Evolutionary conservation across 1,284 basidiomycete species (phyloP).

Genomic region (Microbotryum lychnidis-dioicae): DNA sequence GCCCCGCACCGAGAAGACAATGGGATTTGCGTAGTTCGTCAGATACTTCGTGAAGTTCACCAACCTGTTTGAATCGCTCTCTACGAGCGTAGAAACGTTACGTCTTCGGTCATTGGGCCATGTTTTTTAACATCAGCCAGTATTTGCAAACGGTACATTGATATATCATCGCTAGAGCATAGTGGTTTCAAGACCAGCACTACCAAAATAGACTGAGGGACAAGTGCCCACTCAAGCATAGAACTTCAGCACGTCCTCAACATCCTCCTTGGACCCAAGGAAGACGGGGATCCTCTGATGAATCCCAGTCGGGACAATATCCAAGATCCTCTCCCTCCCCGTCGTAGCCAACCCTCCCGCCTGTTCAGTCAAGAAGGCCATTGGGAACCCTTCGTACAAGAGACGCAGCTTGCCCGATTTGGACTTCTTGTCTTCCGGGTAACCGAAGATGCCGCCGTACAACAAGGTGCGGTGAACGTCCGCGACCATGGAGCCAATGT

Average conservation of each 20-base stretch:
- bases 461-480: conserved; percentile 93
- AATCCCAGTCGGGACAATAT: conserved; percentile 79
- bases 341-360: conserved; percentile 96
- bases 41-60: too few relatives aligned
- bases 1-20: too few relatives aligned
- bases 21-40: too few relatives aligned
- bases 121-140: too few relatives aligned
- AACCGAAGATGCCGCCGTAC: conserved; percentile 98
- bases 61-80: too few relatives aligned
- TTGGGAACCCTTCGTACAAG: conserved; percentile 98
- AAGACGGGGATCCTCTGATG: conserved; percentile 93
- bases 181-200: not conserved
- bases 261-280: conserved; percentile 89
- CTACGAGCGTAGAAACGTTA: too few relatives aligned
- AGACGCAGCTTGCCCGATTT: conserved; percentile 91
- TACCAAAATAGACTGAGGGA: not conserved
- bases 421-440: conserved; percentile 96
- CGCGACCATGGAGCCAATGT: conserved; percentile 99
- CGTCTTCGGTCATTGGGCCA: too few relatives aligned
- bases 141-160: too few relatives aligned
- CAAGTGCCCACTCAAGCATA: conserved; percentile 46
- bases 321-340: conserved; percentile 81
- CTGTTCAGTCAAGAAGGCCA: conserved; percentile 57
- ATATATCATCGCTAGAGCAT: not conserved
- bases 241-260: conserved; percentile 77